A percentile compares a stretch with the other conserved stretches of the same genome.
These are phyloP conservation scores for Diddensiella caesifluorescens DNA, from an alignment of 805 yeast species.

Conservation along the genomic window DNA sequence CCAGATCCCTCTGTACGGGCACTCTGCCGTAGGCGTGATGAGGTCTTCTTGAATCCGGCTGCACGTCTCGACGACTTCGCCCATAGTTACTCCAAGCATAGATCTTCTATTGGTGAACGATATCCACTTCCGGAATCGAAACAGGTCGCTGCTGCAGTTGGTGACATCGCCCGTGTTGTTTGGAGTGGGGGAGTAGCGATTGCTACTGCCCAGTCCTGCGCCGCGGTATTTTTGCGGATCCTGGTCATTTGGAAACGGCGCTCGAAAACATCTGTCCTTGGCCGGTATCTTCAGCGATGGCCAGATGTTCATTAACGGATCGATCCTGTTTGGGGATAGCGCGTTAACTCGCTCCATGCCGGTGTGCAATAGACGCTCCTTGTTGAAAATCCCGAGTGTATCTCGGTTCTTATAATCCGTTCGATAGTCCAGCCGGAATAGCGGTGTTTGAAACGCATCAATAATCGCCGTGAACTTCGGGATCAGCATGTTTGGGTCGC, in stretches of 20 bases:
- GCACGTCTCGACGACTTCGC: constrained; percentile 23
- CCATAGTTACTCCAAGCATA: constrained; percentile 12
- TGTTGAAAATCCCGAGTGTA: constrained; percentile 1
- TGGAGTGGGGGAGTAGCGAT: not conserved
- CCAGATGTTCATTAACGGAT: constrained; percentile 23
- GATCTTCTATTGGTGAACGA: constrained; percentile 5
- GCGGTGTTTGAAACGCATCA: not conserved
- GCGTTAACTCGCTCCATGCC: constrained; percentile 19
- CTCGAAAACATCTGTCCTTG: constrained; percentile 21
- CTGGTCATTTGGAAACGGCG: constrained; percentile 19
- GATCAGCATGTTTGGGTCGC: not conserved
- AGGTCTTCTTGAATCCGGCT: constrained; percentile 16
- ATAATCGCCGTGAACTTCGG: not conserved
- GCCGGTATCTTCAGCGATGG: constrained; percentile 21
- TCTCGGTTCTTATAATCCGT: constrained; percentile 3
- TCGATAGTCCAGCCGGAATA: not conserved
- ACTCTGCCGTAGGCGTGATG: constrained; percentile 3
- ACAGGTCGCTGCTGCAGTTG: constrained; percentile 14
- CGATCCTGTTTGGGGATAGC: constrained; percentile 18
- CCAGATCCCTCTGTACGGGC: constrained; percentile 29
- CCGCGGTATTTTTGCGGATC: constrained; percentile 14
- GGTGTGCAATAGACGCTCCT: not conserved
- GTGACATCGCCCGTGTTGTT: not conserved
- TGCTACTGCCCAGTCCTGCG: not conserved
- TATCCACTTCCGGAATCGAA: constrained; percentile 19